phyloP scores from a whole-genome alignment of 1,139 yeast genomes.

The Lodderomyces elongisporus region DNA sequence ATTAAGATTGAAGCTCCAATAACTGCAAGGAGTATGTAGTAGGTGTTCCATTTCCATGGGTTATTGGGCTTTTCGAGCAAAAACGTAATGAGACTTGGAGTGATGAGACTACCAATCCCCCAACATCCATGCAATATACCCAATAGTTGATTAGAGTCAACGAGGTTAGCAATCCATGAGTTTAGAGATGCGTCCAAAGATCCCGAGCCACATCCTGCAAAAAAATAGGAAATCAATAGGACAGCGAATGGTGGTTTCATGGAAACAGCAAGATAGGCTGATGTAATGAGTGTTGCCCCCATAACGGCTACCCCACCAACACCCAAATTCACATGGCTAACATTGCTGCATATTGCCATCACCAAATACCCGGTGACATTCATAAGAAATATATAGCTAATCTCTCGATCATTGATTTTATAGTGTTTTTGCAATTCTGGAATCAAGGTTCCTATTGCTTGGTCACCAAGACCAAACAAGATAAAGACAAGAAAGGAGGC shows the following conservation, averaged over 20 bases:
- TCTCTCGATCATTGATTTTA: conserved; percentile 36
- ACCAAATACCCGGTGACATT: conserved; percentile 35
- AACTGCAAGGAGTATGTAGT: conserved; percentile 34
- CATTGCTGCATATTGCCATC: conserved; percentile 35
- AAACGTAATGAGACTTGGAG: conserved; percentile 55
- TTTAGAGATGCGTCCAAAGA: conserved; percentile 56
- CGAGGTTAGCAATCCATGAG: conserved; percentile 53
- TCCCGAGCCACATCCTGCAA: conserved; percentile 58
- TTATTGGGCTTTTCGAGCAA: conserved; percentile 28
- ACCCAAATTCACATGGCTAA: conserved; percentile 29
- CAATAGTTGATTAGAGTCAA: conserved; percentile 55
- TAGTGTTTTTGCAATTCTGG: conserved; percentile 46
- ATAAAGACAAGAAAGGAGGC: conserved; percentile 35
- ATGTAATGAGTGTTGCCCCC: conserved; percentile 29
- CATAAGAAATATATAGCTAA: conserved; percentile 32
- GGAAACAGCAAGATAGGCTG: conserved; percentile 24
- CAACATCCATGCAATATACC: conserved; percentile 66
- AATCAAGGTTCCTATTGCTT: conserved; percentile 51
- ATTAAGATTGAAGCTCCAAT: conserved; percentile 22
- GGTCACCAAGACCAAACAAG: conserved; percentile 53
- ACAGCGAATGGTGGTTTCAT: conserved; percentile 34
- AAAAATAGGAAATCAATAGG: conserved; percentile 31
- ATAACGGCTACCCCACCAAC: conserved; percentile 33
- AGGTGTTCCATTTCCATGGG: conserved; percentile 47
- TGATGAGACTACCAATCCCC: conserved; percentile 63